Percentiles rank a stretch among this genome's conserved stretches.
Conservation (phyloP, 1,139 yeast genomes). For the Taphrina confusa region DNA sequence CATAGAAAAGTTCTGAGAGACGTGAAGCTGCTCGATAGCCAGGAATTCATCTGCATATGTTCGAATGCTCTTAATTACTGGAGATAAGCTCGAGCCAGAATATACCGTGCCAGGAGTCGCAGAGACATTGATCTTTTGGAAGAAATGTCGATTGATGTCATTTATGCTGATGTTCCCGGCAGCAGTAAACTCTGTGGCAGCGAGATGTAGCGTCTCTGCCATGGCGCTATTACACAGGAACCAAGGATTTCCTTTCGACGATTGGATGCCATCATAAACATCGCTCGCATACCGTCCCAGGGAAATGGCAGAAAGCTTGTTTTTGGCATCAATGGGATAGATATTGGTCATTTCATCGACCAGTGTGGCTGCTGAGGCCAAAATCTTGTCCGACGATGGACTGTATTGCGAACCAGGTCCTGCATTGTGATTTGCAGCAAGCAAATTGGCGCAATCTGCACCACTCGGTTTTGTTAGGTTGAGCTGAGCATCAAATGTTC, state of each 20-base stretch:
- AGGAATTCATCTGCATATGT: constrained; percentile 45
- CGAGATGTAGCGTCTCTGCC: constrained; percentile 56
- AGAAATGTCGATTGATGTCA: constrained; percentile 23
- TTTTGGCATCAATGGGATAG: constrained; percentile 70
- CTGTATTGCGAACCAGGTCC: constrained; percentile 41
- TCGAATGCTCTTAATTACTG: constrained; percentile 37
- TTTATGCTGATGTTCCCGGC: constrained; percentile 12
- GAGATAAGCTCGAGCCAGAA: constrained; percentile 6
- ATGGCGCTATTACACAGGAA: constrained; percentile 83
- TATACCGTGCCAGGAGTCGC: not conserved
- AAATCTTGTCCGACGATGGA: constrained; percentile 44
- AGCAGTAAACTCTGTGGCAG: constrained; percentile 17
- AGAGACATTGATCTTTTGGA: not conserved
- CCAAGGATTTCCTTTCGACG: constrained; percentile 86
- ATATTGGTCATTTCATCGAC: constrained; percentile 67
- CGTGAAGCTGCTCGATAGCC: constrained; percentile 19
- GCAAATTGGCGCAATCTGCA: constrained; percentile 72
- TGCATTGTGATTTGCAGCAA: constrained; percentile 56
- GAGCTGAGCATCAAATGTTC: constrained; percentile 51
- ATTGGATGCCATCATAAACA: constrained; percentile 69
- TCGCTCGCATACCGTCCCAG: constrained; percentile 94
- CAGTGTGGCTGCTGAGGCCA: constrained; percentile 49
- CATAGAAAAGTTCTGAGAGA: constrained; percentile 57
- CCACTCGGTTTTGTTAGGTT: constrained; percentile 57
- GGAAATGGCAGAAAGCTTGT: constrained; percentile 61